Conservation (phyloP, 2,329 filamentous ascomycete genomes). For the Cladosporium colombiae region DNA sequence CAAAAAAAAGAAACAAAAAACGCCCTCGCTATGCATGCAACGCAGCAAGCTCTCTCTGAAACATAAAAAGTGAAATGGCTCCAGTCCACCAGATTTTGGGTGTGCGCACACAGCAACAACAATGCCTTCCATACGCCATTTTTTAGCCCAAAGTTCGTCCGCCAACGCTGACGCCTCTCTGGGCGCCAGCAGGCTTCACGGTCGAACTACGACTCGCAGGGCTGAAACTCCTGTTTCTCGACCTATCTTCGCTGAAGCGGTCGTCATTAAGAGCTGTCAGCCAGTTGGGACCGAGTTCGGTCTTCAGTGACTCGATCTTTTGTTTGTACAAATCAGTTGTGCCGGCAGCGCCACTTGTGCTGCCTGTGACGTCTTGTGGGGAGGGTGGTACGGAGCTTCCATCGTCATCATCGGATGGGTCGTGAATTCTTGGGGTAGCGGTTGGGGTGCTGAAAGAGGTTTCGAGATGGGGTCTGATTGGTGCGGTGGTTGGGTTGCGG, state of each 20-base stretch:
- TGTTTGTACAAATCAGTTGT: slow-evolving; percentile 63
- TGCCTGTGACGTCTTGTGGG: slow-evolving; percentile 31
- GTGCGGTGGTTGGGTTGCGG: slow-evolving; percentile 21
- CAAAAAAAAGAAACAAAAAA: not conserved
- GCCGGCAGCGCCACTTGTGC: slow-evolving; percentile 15
- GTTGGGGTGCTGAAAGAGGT: slow-evolving; percentile 34
- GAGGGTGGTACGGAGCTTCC: slow-evolving; percentile 28
- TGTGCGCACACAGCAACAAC: not conserved
- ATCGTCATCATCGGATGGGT: slow-evolving; percentile 35
- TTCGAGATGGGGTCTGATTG: slow-evolving; percentile 31
- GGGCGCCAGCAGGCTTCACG: slow-evolving; percentile 27
- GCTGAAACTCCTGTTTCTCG: slow-evolving; percentile 30
- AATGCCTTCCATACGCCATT: slow-evolving; percentile 3
- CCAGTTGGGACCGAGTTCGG: slow-evolving; percentile 84
- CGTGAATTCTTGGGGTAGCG: slow-evolving; percentile 31
- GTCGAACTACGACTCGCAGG: slow-evolving; percentile 31
- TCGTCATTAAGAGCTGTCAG: slow-evolving; percentile 84
- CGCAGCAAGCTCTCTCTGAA: not conserved
- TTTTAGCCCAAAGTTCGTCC: slow-evolving; percentile 38
- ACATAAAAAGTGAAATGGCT: not conserved
- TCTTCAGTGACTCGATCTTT: slow-evolving; percentile 82
- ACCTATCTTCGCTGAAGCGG: slow-evolving; percentile 45
- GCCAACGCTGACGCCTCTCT: slow-evolving; percentile 35
- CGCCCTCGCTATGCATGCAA: slow-evolving; percentile 16
- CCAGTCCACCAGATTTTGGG: not conserved